Evolutionary conservation across 192 early-diverging fungal species (phyloP).

Genomic region (Entomortierella chlamydospora): DNA sequence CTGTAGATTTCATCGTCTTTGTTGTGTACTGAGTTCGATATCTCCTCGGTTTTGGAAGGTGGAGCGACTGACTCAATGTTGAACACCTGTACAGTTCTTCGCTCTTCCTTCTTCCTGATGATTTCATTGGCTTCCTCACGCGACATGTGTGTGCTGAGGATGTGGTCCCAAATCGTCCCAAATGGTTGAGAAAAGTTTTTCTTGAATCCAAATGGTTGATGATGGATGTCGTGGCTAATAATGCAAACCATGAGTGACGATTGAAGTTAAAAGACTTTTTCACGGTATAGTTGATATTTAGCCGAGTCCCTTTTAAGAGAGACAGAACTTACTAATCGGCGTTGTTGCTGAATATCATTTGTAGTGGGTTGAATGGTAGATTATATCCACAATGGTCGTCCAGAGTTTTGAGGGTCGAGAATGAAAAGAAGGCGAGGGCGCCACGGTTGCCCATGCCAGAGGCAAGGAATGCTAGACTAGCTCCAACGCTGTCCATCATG

Average conservation of each 20-base stretch:
- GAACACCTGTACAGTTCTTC: slow-evolving; percentile 2
- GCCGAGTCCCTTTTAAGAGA: too few species aligned
- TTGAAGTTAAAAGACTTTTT: neutral
- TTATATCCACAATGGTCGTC: slow-evolving; percentile 88
- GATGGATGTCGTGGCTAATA: slow-evolving; percentile 66
- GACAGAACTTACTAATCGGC: slow-evolving; percentile 73
- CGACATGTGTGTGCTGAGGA: slow-evolving; percentile 71
- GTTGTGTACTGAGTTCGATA: neutral
- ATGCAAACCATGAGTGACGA: neutral
- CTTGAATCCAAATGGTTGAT: slow-evolving; percentile 65
- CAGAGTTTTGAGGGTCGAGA: slow-evolving; percentile 82
- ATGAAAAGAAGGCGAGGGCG: slow-evolving; percentile 71
- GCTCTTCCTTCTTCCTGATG: slow-evolving; percentile 27
- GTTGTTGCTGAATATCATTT: slow-evolving; percentile 75
- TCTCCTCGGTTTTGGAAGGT: neutral
- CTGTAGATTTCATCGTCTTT: slow-evolving; percentile 10
- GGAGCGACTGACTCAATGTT: neutral
- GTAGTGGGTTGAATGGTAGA: slow-evolving; percentile 77
- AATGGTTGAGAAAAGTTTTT: slow-evolving; percentile 75
- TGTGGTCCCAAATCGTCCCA: slow-evolving; percentile 82
- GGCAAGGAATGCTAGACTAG: slow-evolving; percentile 67
- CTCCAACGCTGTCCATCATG: slow-evolving; percentile 75
- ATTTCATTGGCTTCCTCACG: slow-evolving; percentile 43
- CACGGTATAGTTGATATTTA: too few species aligned
- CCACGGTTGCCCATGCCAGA: slow-evolving; percentile 75